Evolutionary conservation across 176 grass and related monocot species (phyloP), one percentile per base, ranked within the genome.

Genomic region (Oryza nivara): DNA sequence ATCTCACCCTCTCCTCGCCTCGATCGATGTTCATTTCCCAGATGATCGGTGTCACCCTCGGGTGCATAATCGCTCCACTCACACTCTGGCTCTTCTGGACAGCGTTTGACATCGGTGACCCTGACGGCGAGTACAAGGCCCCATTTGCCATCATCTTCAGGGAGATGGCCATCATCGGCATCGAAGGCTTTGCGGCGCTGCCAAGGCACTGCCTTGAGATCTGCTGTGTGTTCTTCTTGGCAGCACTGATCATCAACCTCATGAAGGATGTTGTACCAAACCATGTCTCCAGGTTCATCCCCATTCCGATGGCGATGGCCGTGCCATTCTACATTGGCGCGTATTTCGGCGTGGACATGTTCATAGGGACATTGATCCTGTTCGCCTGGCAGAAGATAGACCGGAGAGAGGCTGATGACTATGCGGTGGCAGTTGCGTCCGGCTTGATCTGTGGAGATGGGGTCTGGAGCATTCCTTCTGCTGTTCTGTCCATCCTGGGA

Each of bases 61-160:
- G 82, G 20, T 89, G 82, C 5, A 3, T 89, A 65, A 89, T 89
- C 38, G 77, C 88, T 52, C 88, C 88, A n/a, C 77, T 89, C 51
- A 89, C 82, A 4, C 49, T 89, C 16, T 89, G 87, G 88, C 88
- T 89, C 30, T 89, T 89, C 65, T 89, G 82, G 88, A 80, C 65
- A 0, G 88, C 82, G 28, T 89, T 85, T 0, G 82, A 89, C 67
- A 85, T 89, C 0, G 88, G 88, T 1, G 9, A 85, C n/a, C 88
- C 82, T 16, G 82, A 85, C 0, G 82, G 88, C 0, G 77, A 89
- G 71, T 89, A 89, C 82, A 85, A 85, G 44, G 77, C 72, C 5
- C 88, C 88, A 0, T 71, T 89, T 0, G 51, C 71, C 16, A 80
- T 89, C 49, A 85, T 89, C 71, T 89, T 89, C 77, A 75, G 88